Percentiles rank a stretch among this genome's conserved stretches.
Conservation (phyloP, 2,329 filamentous ascomycete species). For the Pyrenochaeta sp. region DNA sequence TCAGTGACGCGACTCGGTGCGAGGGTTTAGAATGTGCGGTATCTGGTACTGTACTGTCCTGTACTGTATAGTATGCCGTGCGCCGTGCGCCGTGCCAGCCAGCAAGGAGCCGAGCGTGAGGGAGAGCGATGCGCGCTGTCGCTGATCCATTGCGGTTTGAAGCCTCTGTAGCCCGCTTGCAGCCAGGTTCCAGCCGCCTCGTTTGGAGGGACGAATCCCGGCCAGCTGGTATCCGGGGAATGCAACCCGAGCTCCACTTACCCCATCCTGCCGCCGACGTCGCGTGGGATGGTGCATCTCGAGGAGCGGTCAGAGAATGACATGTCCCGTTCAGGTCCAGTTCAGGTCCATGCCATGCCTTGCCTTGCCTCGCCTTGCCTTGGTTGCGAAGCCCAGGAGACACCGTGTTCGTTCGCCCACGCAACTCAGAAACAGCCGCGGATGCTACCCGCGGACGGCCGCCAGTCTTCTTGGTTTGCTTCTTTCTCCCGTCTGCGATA, state of each 20-base stretch:
- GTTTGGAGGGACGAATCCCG: conserved; percentile 24
- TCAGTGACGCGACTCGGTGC: conserved; percentile 1
- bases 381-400: conserved; percentile 14
- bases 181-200: conserved; percentile 26
- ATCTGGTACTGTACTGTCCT: no score
- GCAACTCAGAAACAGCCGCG: conserved; percentile 11
- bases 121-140: conserved; percentile 6
- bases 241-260: conserved; percentile 33
- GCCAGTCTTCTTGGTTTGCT: conserved; percentile 18
- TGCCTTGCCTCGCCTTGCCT: not conserved
- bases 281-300: conserved; percentile 32
- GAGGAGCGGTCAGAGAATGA: conserved; percentile 37
- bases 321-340: conserved; percentile 12
- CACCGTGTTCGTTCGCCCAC: conserved; percentile 16
- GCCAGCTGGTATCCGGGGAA: conserved; percentile 32
- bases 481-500: conserved; percentile 20
- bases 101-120: not conserved
- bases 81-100: conserved; percentile 2
- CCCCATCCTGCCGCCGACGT: conserved; percentile 32
- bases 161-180: not conserved
- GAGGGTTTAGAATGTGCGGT: not conserved
- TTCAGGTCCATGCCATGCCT: conserved; percentile 10
- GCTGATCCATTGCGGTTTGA: conserved; percentile 16
- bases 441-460: conserved; percentile 13
- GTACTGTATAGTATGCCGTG: not conserved